Evolutionary conservation across 1,284 basidiomycete genomes (phyloP).

Genomic region (Takashimella tepidaria): DNA sequence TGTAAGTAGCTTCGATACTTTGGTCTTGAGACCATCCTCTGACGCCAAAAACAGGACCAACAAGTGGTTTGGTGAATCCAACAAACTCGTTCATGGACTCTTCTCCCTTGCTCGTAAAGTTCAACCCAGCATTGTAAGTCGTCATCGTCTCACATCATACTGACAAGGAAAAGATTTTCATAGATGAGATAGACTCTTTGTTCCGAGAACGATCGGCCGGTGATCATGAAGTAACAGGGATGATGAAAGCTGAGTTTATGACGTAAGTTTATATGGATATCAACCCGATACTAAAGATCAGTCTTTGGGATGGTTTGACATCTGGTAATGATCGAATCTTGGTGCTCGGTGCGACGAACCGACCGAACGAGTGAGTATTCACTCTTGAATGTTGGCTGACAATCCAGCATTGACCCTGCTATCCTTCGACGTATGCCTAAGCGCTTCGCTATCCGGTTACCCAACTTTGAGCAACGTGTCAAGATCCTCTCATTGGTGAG

Average conservation of each 20-base stretch:
- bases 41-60: slow-evolving; percentile 51
- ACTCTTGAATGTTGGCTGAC: background rate
- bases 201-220: slow-evolving; percentile 75
- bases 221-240: slow-evolving; percentile 96
- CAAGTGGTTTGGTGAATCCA: slow-evolving; percentile 98
- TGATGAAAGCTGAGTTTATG: slow-evolving; percentile 99
- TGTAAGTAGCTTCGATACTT: slow-evolving; percentile 49
- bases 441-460: slow-evolving; percentile 84
- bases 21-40: background rate
- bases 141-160: background rate
- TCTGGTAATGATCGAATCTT: slow-evolving; percentile 75
- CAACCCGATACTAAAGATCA: slow-evolving; percentile 34
- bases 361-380: slow-evolving; percentile 55
- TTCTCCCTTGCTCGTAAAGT: slow-evolving; percentile 70
- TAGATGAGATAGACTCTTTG: slow-evolving; percentile 83
- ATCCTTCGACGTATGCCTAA: slow-evolving; percentile 96
- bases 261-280: slow-evolving; percentile 57
- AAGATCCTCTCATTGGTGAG: slow-evolving; percentile 83
- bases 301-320: slow-evolving; percentile 94
- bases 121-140: slow-evolving; percentile 60
- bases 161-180: slow-evolving; percentile 58
- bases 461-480: slow-evolving; percentile 71
- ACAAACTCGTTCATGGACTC: slow-evolving; percentile 88
- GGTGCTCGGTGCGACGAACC: slow-evolving; percentile 92
- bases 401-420: slow-evolving; percentile 86